phyloP scores from a whole-genome alignment of 1,284 basidiomycete genomes.

The Porogramme epimiltina region DNA sequence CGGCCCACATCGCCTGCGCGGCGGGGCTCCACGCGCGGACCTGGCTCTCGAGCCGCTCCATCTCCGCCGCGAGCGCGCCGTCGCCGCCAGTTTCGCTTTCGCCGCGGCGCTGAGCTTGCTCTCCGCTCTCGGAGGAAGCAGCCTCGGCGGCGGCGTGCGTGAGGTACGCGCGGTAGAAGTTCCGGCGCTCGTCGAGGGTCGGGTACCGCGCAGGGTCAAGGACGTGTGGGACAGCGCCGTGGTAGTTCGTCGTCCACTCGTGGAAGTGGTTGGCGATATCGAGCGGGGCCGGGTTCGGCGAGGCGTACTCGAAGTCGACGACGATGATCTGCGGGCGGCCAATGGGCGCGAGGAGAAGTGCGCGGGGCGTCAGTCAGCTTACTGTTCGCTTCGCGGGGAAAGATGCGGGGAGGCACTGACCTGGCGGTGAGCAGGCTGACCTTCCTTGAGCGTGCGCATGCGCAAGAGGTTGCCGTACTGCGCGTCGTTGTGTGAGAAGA shows the following conservation, averaged over 20 bases:
- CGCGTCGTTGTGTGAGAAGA: constrained; percentile 90
- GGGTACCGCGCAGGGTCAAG: constrained; percentile 76
- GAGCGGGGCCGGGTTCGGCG: constrained; percentile 85
- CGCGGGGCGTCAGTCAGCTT: constrained; percentile 4
- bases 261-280: constrained; percentile 97
- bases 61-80: constrained; percentile 39
- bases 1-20: constrained; percentile 86
- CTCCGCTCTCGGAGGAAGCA: too few relatives aligned
- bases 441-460: constrained; percentile 59
- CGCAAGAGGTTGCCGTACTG: constrained; percentile 92
- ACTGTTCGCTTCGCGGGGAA: constrained; percentile 2
- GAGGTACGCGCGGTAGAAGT: constrained; percentile 87
- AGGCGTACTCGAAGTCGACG: constrained; percentile 94
- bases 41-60: constrained; percentile 68
- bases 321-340: constrained; percentile 72
- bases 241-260: constrained; percentile 94
- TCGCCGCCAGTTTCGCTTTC: constrained; percentile 1
- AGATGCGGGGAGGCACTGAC: constrained; percentile 38
- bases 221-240: constrained; percentile 73
- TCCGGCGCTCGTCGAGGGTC: constrained; percentile 66
- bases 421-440: constrained; percentile 65
- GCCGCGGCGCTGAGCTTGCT: too few relatives aligned
- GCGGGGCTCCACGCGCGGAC: constrained; percentile 86
- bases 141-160: constrained; percentile 39
- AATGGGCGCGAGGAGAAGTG: background rate